Evolutionary conservation across 148 eudicot species (phyloP), one percentile per base, ranked within the genome.

Genomic region (Camellia sinensis): DNA sequence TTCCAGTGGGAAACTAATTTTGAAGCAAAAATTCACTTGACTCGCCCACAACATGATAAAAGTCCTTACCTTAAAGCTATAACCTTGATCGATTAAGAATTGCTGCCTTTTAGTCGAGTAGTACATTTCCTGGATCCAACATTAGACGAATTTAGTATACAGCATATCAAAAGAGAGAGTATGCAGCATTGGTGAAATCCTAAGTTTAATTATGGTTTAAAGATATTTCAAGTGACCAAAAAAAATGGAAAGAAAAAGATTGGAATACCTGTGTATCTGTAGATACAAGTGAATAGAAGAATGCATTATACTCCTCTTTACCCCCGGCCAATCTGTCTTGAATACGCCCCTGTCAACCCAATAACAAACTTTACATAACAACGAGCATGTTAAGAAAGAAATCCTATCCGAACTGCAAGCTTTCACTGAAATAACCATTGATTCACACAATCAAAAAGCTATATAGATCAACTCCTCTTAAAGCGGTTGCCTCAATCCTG

Each of bases 291-390:
- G 99, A 96, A 84, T 96, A 96, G 84, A 93, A 96, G 84, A 96
- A 93, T 50, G 99, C 99, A 86, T 93, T 96, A 81, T 96, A 93
- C 85, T 93, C 98, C 76, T 96, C 99, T 82, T 93, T 93, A 73
- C 99, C 99, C n/a, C 99, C 99, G 29, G 97, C 92, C 92, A 93
- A 78, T 83, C 99, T 88, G 85, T 96, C 99, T 83, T 96, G 95
- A 84, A 87, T 85, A 71, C 91, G 91, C 78, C 99, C 99, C 99
- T 96, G 85, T 73, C 71, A 85, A 75, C 48, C 81, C 72, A 80
- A 53, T 19, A 60, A 68, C 22, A 80, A 76, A 81, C 1, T 59
- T 46, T 37, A 53, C 21, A 43, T 43, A 37, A 67, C 18, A 75
- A 69, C 54, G 18, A 40, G n/a, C 80, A 18, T 37, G n/a, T 64